Conservation (phyloP, 371 early-diverging fungal species). For the Apophysomyces sp. region DNA sequence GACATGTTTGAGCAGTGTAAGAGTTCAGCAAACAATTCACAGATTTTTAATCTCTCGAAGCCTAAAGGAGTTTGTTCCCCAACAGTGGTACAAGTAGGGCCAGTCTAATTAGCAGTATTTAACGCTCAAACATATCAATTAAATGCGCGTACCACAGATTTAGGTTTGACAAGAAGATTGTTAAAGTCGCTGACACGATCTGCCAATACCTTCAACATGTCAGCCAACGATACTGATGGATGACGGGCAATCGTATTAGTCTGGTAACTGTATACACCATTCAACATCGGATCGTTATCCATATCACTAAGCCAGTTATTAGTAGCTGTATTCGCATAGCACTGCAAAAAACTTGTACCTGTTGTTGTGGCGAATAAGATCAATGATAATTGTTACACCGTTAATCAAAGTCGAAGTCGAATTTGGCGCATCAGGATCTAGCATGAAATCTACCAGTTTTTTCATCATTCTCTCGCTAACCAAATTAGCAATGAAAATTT, state of each 20-base stretch:
- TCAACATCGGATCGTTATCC: conserved; percentile 26
- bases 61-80: conserved; percentile 80
- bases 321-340: too few species aligned
- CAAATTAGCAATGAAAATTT: background rate
- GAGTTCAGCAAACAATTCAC: conserved; percentile 95
- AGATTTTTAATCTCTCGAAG: conserved; percentile 87
- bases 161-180: conserved; percentile 56
- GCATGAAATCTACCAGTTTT: conserved; percentile 82
- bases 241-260: background rate
- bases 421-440: conserved; percentile 73
- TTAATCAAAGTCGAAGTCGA: conserved; percentile 82
- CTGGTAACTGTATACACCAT: conserved; percentile 29
- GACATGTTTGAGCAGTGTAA: conserved; percentile 84
- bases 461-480: conserved; percentile 63
- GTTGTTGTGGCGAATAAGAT: conserved; percentile 93
- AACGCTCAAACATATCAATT: background rate
- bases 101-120: conserved; percentile 19
- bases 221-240: conserved; percentile 61
- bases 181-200: conserved; percentile 67
- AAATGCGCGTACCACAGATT: conserved; percentile 45
- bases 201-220: conserved; percentile 78
- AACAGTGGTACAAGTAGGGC: conserved; percentile 62
- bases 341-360: conserved; percentile 38
- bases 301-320: conserved; percentile 18
- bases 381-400: conserved; percentile 91